Percentiles rank a stretch among this genome's conserved stretches.
phyloP scores from a whole-genome alignment of 306 rosid genomes.

The peach (Prunus persica) region DNA sequence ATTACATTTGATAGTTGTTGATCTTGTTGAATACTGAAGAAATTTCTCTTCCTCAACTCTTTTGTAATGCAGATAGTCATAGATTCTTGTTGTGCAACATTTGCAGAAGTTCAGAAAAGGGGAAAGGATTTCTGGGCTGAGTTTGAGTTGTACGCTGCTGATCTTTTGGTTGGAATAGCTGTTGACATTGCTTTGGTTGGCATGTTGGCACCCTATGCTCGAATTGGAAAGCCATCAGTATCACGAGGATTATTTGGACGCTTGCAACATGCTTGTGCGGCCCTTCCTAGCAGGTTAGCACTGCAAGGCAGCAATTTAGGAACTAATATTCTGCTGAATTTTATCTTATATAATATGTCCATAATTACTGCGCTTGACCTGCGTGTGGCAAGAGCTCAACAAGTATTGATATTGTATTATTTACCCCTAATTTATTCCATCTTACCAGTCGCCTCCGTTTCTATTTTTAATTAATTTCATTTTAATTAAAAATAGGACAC shows the following conservation, averaged over 20 bases:
- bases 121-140: constrained; percentile 92
- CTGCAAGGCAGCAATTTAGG: not conserved
- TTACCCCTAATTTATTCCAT: not conserved
- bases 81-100: constrained; percentile 95
- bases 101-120: constrained; percentile 89
- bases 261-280: constrained; percentile 60
- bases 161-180: constrained; percentile 81
- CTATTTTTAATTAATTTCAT: not conserved
- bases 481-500: not conserved
- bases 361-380: not conserved
- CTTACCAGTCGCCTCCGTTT: not conserved
- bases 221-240: constrained; percentile 63
- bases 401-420: not conserved
- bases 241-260: constrained; percentile 75
- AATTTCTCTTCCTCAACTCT: not conserved
- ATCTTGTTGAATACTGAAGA: not conserved
- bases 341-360: not conserved
- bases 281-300: constrained; percentile 91
- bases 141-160: constrained; percentile 89
- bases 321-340: not conserved
- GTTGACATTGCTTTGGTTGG: constrained; percentile 93
- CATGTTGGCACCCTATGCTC: constrained; percentile 86
- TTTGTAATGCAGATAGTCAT: constrained; percentile 67
- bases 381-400: not conserved
- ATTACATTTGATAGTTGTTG: not conserved